A percentile compares a stretch with the other conserved stretches of the same genome.
These are phyloP conservation scores for Pseudogymnoascus sp. DNA, from an alignment of 2,329 filamentous ascomycete species.

Conservation along the genomic window DNA sequence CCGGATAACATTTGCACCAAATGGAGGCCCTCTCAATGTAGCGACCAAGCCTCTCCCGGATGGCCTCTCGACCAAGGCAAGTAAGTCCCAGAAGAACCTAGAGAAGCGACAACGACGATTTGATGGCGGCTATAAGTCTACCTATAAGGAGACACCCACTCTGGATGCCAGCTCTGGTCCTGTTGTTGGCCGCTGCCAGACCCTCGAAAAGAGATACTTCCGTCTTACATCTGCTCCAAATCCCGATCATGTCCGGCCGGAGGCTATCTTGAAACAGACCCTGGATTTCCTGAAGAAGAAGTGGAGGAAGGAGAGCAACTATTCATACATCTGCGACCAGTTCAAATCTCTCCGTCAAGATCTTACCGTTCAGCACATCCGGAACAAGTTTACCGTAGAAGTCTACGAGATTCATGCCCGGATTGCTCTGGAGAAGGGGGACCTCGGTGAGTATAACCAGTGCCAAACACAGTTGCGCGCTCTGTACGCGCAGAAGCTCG, in stretches of 20 bases:
- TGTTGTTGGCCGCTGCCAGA: slow-evolving; percentile 76
- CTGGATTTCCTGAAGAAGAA: slow-evolving; percentile 86
- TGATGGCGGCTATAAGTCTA: slow-evolving; percentile 55
- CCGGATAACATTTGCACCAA: slow-evolving; percentile 50
- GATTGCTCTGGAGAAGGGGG: slow-evolving; percentile 95
- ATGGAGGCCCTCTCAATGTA: slow-evolving; percentile 25
- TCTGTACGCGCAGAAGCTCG: slow-evolving; percentile 78
- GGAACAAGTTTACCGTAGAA: slow-evolving; percentile 89
- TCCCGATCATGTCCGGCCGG: slow-evolving; percentile 78
- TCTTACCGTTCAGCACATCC: slow-evolving; percentile 93
- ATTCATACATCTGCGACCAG: slow-evolving; percentile 96
- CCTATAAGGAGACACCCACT: slow-evolving; percentile 45
- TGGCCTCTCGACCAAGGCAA: slow-evolving; percentile 45
- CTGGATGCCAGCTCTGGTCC: slow-evolving; percentile 56
- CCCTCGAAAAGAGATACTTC: slow-evolving; percentile 88
- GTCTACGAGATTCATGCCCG: slow-evolving; percentile 97
- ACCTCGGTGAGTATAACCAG: slow-evolving; percentile 99
- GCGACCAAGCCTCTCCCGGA: slow-evolving; percentile 38
- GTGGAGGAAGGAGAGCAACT: slow-evolving; percentile 90
- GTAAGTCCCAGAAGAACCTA: slow-evolving; percentile 83
- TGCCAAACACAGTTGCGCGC: slow-evolving; percentile 96
- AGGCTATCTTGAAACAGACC: slow-evolving; percentile 71
- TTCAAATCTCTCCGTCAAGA: slow-evolving; percentile 98
- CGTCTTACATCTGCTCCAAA: slow-evolving; percentile 86
- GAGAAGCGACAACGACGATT: slow-evolving; percentile 89